These are phyloP conservation scores for Amborella trichopoda DNA, from an alignment of 164 flowering plant genomes.

Conservation along the genomic window DNA sequence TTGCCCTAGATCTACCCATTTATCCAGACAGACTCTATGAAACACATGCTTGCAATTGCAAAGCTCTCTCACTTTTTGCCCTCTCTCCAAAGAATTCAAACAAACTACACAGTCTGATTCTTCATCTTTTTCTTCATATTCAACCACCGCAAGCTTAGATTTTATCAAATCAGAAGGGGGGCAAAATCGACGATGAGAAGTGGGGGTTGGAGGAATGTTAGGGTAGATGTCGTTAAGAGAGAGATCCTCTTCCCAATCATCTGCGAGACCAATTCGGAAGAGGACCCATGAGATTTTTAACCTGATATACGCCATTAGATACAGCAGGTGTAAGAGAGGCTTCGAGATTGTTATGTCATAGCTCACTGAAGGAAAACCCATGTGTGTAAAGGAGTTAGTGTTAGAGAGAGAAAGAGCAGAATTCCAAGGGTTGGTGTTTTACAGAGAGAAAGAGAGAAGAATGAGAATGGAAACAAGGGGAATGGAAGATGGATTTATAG, in stretches of 20 bases:
- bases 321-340: background rate
- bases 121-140: background rate
- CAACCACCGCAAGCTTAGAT: too few relatives aligned
- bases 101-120: slow-evolving; percentile 17
- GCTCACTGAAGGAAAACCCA: slow-evolving; percentile 1
- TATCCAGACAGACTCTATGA: slow-evolving; percentile 27
- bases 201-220: too few relatives aligned
- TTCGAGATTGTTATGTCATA: background rate
- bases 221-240: too few relatives aligned
- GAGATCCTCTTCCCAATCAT: background rate
- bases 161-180: too few relatives aligned
- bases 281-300: background rate
- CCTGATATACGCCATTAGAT: background rate
- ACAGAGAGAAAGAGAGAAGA: too few relatives aligned
- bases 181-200: too few relatives aligned
- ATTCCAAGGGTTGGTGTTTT: too few relatives aligned
- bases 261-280: background rate
- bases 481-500: too few relatives aligned
- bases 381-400: too few relatives aligned
- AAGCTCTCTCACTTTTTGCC: slow-evolving; percentile 19
- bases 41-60: slow-evolving; percentile 21
- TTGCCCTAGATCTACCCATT: slow-evolving; percentile 22
- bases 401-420: too few relatives aligned
- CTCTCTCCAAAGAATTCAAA: slow-evolving; percentile 11
- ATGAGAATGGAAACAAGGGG: too few relatives aligned